These are phyloP conservation scores for Tetrahymena elliotti DNA, from an alignment of 73 alveolate species.

Conservation along the genomic window DNA sequence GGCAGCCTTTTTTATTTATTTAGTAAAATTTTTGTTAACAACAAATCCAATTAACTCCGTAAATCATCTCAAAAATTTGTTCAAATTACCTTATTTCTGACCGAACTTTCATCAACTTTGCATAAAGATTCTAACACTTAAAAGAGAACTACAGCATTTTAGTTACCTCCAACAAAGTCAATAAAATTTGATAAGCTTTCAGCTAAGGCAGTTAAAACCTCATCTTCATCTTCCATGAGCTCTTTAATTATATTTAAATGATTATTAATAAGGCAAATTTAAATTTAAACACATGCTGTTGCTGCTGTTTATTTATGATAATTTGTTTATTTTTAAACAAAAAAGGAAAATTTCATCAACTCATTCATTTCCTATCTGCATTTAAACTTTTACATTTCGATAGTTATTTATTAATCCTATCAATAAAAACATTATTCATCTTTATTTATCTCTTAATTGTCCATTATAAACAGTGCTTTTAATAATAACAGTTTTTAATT, in stretches of 20 bases:
- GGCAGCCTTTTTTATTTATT: conserved; percentile 32
- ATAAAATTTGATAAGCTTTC: conserved; percentile 75
- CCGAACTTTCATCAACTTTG: conserved; percentile 73
- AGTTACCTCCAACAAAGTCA: conserved; percentile 82
- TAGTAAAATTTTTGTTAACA: not conserved
- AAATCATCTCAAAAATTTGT: not conserved
- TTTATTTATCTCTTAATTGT: no score
- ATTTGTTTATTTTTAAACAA: not conserved
- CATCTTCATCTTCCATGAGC: conserved; percentile 95
- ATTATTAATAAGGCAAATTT: not conserved
- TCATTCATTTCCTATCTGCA: no score
- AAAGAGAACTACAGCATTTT: conserved; percentile 47
- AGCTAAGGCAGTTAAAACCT: conserved; percentile 83
- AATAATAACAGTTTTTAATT: not conserved
- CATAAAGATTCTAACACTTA: conserved; percentile 70
- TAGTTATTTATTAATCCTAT: no score
- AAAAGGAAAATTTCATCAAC: not conserved
- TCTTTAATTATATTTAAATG: conserved; percentile 24
- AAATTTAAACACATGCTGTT: not conserved
- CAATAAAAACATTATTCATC: not conserved
- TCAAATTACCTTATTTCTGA: conserved; percentile 56
- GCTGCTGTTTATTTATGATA: not conserved
- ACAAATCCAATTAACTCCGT: not conserved
- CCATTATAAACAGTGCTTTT: not conserved
- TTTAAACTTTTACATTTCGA: no score